A percentile compares a stretch with the other conserved stretches of the same genome.
phyloP scores from a whole-genome alignment of 1,284 basidiomycete genomes.

The Vanrija humicola region DNA sequence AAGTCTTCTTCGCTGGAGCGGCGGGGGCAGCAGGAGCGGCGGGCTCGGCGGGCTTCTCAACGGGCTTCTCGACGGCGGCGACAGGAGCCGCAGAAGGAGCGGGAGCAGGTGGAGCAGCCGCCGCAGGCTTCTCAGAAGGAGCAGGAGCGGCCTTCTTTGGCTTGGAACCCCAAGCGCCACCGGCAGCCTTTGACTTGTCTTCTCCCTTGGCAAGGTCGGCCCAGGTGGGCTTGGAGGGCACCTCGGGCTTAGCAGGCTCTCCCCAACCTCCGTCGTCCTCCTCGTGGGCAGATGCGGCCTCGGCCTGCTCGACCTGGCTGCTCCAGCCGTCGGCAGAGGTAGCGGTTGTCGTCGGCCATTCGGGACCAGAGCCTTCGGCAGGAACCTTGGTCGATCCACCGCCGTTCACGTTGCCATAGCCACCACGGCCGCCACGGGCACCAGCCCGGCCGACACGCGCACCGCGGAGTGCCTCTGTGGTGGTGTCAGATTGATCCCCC shows the following conservation, averaged over 20 bases:
- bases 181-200: conserved; percentile 11
- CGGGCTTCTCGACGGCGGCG: neutral
- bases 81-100: conserved; percentile 15
- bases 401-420: conserved; percentile 28
- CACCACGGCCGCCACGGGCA: conserved; percentile 41
- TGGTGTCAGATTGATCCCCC: neutral
- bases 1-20: conserved; percentile 41
- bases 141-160: conserved; percentile 3
- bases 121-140: conserved; percentile 2
- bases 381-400: conserved; percentile 15
- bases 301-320: conserved; percentile 37
- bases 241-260: conserved; percentile 5
- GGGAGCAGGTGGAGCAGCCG: conserved; percentile 11
- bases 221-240: conserved; percentile 4
- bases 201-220: conserved; percentile 12
- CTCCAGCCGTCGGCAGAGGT: conserved; percentile 41
- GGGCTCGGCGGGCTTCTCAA: conserved; percentile 12
- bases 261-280: conserved; percentile 22
- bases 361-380: conserved; percentile 17
- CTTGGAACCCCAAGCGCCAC: conserved; percentile 1
- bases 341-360: conserved; percentile 36
- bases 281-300: conserved; percentile 21
- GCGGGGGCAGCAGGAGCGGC: conserved; percentile 12
- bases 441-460: conserved; percentile 31
- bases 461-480: conserved; percentile 14